phyloP scores from a whole-genome alignment of 164 flowering plant genomes.

The Vitis amurensis region DNA sequence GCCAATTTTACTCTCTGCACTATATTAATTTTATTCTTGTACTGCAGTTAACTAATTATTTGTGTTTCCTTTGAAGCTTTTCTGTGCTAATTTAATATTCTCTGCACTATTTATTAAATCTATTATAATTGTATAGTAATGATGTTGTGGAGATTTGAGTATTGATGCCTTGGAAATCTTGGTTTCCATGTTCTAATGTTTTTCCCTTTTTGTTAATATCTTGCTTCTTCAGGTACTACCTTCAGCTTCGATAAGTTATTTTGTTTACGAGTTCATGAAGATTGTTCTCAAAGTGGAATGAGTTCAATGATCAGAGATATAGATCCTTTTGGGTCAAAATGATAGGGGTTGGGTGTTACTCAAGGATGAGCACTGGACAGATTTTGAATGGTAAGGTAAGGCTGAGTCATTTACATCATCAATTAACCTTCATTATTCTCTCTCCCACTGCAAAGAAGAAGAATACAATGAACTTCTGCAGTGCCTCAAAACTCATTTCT shows the following conservation, averaged over 20 bases:
- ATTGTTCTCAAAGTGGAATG: slow-evolving; percentile 81
- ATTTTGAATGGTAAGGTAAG: slow-evolving; percentile 6
- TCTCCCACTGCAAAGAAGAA: neutral
- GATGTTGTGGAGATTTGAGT: neutral
- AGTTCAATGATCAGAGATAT: slow-evolving; percentile 51
- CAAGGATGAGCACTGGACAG: slow-evolving; percentile 10
- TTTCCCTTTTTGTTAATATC: slow-evolving; percentile 3
- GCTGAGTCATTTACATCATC: neutral
- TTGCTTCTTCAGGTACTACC: slow-evolving; percentile 70
- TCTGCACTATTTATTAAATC: no score
- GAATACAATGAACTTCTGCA: no score
- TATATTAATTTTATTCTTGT: no score
- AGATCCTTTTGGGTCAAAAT: neutral
- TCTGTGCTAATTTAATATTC: no score
- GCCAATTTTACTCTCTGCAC: no score
- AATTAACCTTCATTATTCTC: neutral
- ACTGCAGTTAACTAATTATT: no score
- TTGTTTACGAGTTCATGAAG: slow-evolving; percentile 92
- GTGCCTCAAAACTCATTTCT: no score
- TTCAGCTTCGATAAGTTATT: slow-evolving; percentile 88
- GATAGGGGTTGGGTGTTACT: slow-evolving; percentile 6
- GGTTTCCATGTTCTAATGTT: neutral
- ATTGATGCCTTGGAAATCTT: neutral
- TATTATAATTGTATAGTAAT: no score
- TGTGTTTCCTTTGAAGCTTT: no score